Evolutionary conservation across 2,329 filamentous ascomycete species (phyloP).

Genomic region (Teratosphaeria epicoccoides): DNA sequence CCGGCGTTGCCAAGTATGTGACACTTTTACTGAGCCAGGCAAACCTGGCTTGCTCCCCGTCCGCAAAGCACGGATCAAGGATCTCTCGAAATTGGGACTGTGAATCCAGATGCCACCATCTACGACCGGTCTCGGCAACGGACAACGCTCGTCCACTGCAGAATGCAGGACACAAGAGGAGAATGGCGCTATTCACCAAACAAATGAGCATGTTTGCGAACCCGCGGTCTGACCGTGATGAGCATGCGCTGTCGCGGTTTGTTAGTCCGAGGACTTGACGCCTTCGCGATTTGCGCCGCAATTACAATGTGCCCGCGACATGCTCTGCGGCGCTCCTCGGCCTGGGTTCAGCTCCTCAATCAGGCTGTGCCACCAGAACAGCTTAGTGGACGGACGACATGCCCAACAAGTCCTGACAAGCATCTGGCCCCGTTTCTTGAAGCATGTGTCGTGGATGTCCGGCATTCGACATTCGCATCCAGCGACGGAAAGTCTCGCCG

Average conservation of each 20-base stretch:
- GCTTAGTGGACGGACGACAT: background rate
- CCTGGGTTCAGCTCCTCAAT: background rate
- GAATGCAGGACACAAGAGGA: background rate
- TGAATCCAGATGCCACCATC: too few species aligned
- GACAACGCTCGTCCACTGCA: background rate
- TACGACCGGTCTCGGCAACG: background rate
- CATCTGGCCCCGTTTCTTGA: background rate
- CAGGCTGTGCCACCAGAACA: background rate
- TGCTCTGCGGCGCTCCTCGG: too few species aligned
- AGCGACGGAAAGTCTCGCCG: background rate
- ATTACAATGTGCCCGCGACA: background rate
- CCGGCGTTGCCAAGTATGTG: background rate
- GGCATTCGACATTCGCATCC: background rate
- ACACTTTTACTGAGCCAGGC: background rate
- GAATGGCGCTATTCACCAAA: background rate
- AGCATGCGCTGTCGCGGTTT: too few species aligned
- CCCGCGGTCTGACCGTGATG: background rate
- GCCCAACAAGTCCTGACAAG: background rate
- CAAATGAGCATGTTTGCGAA: too few species aligned
- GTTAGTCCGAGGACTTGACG: too few species aligned
- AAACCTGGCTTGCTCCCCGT: background rate
- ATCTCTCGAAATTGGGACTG: background rate
- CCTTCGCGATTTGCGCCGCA: background rate
- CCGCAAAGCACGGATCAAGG: background rate
- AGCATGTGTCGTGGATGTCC: background rate